Conservation (phyloP, 257 asterid genomes). For the Plectranthus barbatus region DNA sequence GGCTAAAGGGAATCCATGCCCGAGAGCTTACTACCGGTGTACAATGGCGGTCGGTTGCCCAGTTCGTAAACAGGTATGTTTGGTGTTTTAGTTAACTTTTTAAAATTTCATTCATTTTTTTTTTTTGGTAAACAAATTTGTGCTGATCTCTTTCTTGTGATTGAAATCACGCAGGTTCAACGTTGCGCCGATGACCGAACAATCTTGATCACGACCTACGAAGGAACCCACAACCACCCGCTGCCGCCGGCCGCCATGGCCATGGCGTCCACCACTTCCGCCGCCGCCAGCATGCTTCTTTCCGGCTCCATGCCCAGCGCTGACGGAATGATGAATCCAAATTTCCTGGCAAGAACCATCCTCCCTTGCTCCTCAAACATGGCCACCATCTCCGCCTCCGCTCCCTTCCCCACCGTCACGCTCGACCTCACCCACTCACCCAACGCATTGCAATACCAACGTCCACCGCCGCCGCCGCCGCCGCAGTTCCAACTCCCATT, state of each 20-base stretch:
- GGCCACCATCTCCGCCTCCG: slow-evolving; percentile 95
- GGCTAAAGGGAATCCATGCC: slow-evolving; percentile 97
- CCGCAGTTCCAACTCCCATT: slow-evolving; percentile 50
- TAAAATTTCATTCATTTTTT: background rate
- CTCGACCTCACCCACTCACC: slow-evolving; percentile 79
- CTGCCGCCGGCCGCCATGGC: slow-evolving; percentile 97
- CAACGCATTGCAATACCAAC: slow-evolving; percentile 37
- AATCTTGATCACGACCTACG: slow-evolving; percentile 78
- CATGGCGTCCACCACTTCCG: slow-evolving; percentile 92
- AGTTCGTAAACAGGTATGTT: slow-evolving; percentile 75
- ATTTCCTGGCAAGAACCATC: slow-evolving; percentile 54
- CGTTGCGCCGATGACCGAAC: slow-evolving; percentile 80
- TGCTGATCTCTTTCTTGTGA: no score
- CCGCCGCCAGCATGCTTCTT: slow-evolving; percentile 87
- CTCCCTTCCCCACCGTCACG: slow-evolving; percentile 92
- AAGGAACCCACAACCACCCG: slow-evolving; percentile 90
- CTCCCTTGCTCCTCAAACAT: slow-evolving; percentile 70
- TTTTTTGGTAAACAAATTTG: no score
- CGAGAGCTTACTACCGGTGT: slow-evolving; percentile 86
- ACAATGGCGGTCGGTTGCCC: slow-evolving; percentile 96
- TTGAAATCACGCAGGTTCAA: slow-evolving; percentile 93
- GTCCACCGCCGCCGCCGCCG: no score
- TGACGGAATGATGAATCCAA: slow-evolving; percentile 76
- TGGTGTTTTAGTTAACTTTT: no score
- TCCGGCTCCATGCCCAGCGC: slow-evolving; percentile 89